phyloP scores from a whole-genome alignment of 2,329 filamentous ascomycete species.

The Beauveria australis region DNA sequence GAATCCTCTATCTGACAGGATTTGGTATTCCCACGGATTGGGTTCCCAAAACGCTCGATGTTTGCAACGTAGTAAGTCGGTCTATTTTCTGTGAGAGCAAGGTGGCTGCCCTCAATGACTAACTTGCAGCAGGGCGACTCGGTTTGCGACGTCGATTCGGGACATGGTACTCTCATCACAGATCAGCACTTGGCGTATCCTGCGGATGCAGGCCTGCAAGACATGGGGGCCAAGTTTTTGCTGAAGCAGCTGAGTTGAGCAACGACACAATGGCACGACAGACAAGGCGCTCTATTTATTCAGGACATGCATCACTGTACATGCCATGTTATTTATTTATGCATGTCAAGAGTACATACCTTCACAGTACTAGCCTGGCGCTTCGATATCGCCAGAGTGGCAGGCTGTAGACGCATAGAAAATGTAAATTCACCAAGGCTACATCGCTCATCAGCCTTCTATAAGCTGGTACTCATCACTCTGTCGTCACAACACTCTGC shows the following conservation, averaged over 20 bases:
- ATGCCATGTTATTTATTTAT: neutral
- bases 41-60: slow-evolving; percentile 10
- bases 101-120: neutral
- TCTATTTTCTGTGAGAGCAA: too few species aligned
- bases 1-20: neutral
- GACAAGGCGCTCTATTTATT: neutral
- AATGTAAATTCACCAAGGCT: too few species aligned
- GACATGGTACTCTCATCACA: neutral
- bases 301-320: neutral
- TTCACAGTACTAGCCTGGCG: too few species aligned
- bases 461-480: too few species aligned
- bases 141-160: slow-evolving; percentile 3
- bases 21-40: slow-evolving; percentile 6
- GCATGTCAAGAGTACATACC: neutral
- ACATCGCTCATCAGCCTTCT: too few species aligned
- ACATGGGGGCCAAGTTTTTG: slow-evolving; percentile 8
- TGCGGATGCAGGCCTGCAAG: neutral
- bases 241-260: slow-evolving; percentile 2
- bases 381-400: too few species aligned
- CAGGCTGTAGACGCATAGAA: too few species aligned
- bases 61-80: slow-evolving; percentile 10
- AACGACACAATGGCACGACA: neutral
- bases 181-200: neutral
- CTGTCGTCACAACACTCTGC: too few species aligned
- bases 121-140: slow-evolving; percentile 10